Evolutionary conservation across 139 green algal genomes (phyloP), one percentile per base, ranked within the genome.

Genomic region (Chlorella vulgaris): DNA sequence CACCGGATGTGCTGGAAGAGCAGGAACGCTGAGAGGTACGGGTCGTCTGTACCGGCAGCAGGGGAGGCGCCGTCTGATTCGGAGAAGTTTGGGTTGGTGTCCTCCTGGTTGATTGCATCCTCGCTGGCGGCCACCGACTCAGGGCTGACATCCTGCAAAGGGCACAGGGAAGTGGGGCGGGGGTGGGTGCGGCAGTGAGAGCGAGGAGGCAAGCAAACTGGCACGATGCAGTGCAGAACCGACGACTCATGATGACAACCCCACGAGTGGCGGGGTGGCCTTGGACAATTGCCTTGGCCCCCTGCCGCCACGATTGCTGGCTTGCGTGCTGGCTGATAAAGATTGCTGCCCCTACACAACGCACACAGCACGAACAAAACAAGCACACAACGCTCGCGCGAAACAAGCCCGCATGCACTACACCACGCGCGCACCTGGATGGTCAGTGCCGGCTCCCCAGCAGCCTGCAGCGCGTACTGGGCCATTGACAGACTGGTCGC

Each of bases 1-100:
- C 71, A 78, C 73, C 68, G 62, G 33, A 79, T 50, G 53, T 67
- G 73, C 36, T 79, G 35, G 24, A 67, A 21, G 42, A 79, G 28
- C 35, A 79, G 53, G 29, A n/a, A 18, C 22, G 36, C 35, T 6
- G 73, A 68, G 29, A 79, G 24, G 53, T 69, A 69, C 0, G 73
- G 73, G 26, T 79, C 73, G 29, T 55, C 22, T 35, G 51, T 53
- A 24, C 53, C 73, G 51, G 51, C 62, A 31, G 53, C 38, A 35
- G 29, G 40, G 10, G 35, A 39, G 51, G 51, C 43, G 35, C 73
- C 73, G 53, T 79, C 73, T 15, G 29, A 51, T 33, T 79, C 73
- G 4, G 22, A 39, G 26, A 69, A 79, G 35, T 79, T 79, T 36
- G 73, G 73, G 73, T 79, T 79, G 6, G 21, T 22, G 36, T 79